Evolutionary conservation across 2,329 filamentous ascomycete species (phyloP).

Genomic region (Dactylellina haptotyla): DNA sequence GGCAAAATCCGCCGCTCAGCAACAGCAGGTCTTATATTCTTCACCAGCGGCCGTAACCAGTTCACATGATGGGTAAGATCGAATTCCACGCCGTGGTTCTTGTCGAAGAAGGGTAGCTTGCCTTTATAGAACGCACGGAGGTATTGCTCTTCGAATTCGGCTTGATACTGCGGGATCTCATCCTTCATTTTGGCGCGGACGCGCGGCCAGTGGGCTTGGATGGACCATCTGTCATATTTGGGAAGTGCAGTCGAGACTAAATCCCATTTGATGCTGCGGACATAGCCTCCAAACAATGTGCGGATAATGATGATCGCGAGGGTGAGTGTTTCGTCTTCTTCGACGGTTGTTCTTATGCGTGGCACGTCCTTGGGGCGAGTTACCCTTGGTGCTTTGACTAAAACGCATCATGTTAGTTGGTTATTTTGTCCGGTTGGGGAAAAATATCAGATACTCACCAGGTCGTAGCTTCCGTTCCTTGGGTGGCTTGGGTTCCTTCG

Average conservation of each 20-base stretch:
- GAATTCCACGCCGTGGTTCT: slow-evolving; percentile 36
- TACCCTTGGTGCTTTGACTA: slow-evolving; percentile 20
- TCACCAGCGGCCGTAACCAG: slow-evolving; percentile 39
- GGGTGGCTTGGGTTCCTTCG: slow-evolving; percentile 7
- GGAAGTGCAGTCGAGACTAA: slow-evolving; percentile 42
- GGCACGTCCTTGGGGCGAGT: slow-evolving; percentile 48
- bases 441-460: slow-evolving; percentile 11
- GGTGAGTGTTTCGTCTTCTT: slow-evolving; percentile 52
- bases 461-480: slow-evolving; percentile 26
- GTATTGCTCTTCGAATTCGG: slow-evolving; percentile 50
- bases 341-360: slow-evolving; percentile 45
- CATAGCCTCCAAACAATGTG: slow-evolving; percentile 49
- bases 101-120: slow-evolving; percentile 48
- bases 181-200: slow-evolving; percentile 50
- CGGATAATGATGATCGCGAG: slow-evolving; percentile 49
- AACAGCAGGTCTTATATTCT: slow-evolving; percentile 37
- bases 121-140: slow-evolving; percentile 43
- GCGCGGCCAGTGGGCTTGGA: slow-evolving; percentile 45
- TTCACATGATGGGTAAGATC: slow-evolving; percentile 40
- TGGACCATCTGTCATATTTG: slow-evolving; percentile 41
- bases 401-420: slow-evolving; percentile 5
- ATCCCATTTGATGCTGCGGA: slow-evolving; percentile 51
- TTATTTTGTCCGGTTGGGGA: background rate
- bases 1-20: slow-evolving; percentile 34
- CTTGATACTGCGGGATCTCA: slow-evolving; percentile 49